Conservation (phyloP, 1,284 basidiomycete genomes). For the Lentinula novae-zelandiae region DNA sequence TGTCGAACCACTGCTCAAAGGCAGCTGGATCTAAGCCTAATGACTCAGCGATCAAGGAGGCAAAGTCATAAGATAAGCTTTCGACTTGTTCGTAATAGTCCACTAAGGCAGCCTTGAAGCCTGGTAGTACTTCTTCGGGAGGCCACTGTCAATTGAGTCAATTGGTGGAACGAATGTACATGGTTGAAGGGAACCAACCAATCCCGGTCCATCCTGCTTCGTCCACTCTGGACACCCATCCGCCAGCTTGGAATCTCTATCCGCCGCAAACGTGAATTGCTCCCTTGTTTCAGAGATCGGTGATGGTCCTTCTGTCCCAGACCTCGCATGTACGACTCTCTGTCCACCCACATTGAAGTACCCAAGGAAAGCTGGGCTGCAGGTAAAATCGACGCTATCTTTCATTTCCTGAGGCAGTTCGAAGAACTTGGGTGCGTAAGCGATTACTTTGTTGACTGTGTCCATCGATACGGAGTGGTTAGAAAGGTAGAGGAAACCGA, state of each 20-base stretch:
- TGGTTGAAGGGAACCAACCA: not conserved
- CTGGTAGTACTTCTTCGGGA: not conserved
- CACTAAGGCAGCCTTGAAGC: not conserved
- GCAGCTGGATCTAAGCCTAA: not conserved
- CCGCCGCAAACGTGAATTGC: not conserved
- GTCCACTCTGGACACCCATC: constrained; percentile 1
- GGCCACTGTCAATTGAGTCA: not conserved
- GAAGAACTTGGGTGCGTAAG: not conserved
- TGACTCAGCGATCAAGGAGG: not conserved
- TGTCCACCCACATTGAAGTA: not conserved
- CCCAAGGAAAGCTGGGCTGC: not conserved
- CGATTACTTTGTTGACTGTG: not conserved
- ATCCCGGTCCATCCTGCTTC: not conserved
- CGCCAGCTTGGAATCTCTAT: not conserved
- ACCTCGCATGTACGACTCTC: not conserved
- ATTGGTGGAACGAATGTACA: not conserved
- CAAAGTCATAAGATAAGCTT: not conserved
- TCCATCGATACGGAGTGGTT: not conserved
- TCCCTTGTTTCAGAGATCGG: not conserved
- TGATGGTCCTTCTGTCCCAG: not conserved
- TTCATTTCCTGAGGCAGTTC: not conserved
- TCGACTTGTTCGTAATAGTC: not conserved
- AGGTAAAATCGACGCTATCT: not conserved
- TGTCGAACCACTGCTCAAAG: constrained; percentile 2
- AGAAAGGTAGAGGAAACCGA: not conserved